Conservation (phyloP, 2,329 filamentous ascomycete species). For the Talaromyces pinophilus region DNA sequence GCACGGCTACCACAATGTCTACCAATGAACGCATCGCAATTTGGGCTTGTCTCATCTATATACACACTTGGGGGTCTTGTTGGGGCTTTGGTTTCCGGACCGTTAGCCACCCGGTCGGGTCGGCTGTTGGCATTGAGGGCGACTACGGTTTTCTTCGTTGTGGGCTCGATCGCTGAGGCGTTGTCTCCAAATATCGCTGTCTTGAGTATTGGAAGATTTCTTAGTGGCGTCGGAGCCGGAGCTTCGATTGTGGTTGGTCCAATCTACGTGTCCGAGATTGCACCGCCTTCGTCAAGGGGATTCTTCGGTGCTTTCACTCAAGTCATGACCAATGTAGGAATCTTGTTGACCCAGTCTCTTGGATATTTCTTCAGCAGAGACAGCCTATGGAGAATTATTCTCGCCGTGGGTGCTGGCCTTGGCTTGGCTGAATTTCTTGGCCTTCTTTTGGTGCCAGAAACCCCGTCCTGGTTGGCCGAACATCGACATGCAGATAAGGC, state of each 20-base stretch:
- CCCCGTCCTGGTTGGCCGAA: slow-evolving; percentile 80
- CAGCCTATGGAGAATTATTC: slow-evolving; percentile 78
- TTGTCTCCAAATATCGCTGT: slow-evolving; percentile 66
- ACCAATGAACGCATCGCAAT: slow-evolving; percentile 77
- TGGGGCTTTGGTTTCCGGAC: slow-evolving; percentile 78
- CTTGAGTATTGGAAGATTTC: slow-evolving; percentile 71
- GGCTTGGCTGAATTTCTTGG: slow-evolving; percentile 68
- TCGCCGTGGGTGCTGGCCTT: slow-evolving; percentile 70
- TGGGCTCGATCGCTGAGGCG: slow-evolving; percentile 76
- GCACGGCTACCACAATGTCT: slow-evolving; percentile 69
- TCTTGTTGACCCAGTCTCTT: slow-evolving; percentile 76
- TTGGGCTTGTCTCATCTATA: slow-evolving; percentile 83
- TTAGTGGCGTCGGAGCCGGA: slow-evolving; percentile 82
- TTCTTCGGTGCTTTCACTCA: slow-evolving; percentile 83
- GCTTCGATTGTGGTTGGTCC: slow-evolving; percentile 90
- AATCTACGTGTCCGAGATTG: slow-evolving; percentile 89
- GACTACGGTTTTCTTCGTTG: slow-evolving; percentile 73
- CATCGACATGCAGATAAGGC: slow-evolving; percentile 63
- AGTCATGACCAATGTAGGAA: slow-evolving; percentile 89
- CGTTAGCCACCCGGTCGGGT: slow-evolving; percentile 74
- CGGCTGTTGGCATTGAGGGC: slow-evolving; percentile 73
- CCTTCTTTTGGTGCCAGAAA: slow-evolving; percentile 78
- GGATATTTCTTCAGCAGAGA: slow-evolving; percentile 85
- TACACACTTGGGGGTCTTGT: slow-evolving; percentile 87
- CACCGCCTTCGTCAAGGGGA: slow-evolving; percentile 71